Base-by-base conservation (phyloP, 768 basidiomycete species). In the Serendipita indica region DNA sequence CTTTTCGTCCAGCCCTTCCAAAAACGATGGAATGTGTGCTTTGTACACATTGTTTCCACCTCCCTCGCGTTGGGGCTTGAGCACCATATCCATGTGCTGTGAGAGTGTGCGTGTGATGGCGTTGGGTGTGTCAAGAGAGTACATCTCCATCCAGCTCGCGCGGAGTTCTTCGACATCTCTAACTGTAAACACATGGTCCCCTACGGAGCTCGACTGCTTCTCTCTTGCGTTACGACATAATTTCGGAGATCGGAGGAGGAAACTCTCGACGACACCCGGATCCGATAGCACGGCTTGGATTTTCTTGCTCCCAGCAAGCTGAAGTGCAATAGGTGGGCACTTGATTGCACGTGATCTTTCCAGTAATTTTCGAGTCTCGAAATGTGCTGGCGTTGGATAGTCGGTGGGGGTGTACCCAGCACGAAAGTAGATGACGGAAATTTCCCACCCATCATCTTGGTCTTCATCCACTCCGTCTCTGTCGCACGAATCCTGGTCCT, bases 1-100 rank as follows among this genome's bases (percentile, higher is more conserved):
- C 57, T 73, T 66, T 1, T 65, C 68, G 0, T 78, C 77, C 2
- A 97, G 73, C 3, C 65, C 65, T 13, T 83, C 79, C 2, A 99
- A 72, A 70, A 90, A 91, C 0, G 73, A 62, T 0, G 87, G 88
- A 52, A 97, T 94, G 49, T 82, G 81, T 2, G 73, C 73, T 61
- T 86, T 86, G 71, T 97, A 98, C 25, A 98, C 78, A 65, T 99
- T 99, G 65, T 97, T 96, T 5, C 94, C 94, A 0, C 94, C 94
- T 1, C 94, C 94, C 73, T 99, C 94, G n/a, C 93, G 78, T 68
- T 98, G 94, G 0, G 94, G 94, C 69, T 99, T 99, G 49, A 99
- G 77, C 1, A 98, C 94, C 27, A 91, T 79, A 3, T 75, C 72
- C 4, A 71, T 67, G 0, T 82, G 75, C 13, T 72, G 62, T 10